phyloP scores from a whole-genome alignment of 257 asterid genomes.

The Solanum clarkiae region DNA sequence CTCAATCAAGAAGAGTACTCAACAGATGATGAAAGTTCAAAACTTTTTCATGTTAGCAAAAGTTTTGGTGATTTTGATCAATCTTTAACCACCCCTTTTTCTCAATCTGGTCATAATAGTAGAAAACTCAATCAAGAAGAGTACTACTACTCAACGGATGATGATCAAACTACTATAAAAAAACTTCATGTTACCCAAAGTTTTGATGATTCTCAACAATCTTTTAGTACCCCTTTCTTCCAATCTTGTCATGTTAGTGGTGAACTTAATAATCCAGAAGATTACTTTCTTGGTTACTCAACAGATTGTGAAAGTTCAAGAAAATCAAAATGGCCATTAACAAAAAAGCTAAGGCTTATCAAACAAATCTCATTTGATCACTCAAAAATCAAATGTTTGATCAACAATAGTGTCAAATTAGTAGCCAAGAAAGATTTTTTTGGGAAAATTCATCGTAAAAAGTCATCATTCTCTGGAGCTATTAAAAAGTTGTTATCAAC shows the following conservation, averaged over 20 bases:
- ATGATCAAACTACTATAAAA: background rate
- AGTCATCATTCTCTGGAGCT: slow-evolving; percentile 79
- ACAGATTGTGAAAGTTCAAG: background rate
- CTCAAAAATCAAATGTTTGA: slow-evolving; percentile 47
- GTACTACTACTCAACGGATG: background rate
- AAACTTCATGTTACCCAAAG: background rate
- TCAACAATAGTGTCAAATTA: slow-evolving; percentile 8
- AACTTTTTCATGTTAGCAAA: background rate
- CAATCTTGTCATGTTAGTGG: slow-evolving; percentile 55
- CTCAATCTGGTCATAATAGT: slow-evolving; percentile 55
- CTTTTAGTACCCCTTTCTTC: slow-evolving; percentile 42
- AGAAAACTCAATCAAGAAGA: slow-evolving; percentile 38
- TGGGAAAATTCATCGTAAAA: slow-evolving; percentile 43
- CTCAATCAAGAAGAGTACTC: slow-evolving; percentile 24
- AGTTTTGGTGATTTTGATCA: slow-evolving; percentile 5
- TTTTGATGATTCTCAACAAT: slow-evolving; percentile 3
- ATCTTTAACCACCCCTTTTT: slow-evolving; percentile 36
- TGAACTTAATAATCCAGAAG: slow-evolving; percentile 34
- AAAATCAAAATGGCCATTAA: slow-evolving; percentile 17
- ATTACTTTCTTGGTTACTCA: slow-evolving; percentile 14
- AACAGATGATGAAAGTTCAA: background rate
- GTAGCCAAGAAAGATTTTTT: slow-evolving; percentile 12
- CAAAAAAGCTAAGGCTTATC: slow-evolving; percentile 30
- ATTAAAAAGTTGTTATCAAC: slow-evolving; percentile 37
- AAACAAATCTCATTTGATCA: slow-evolving; percentile 25